A percentile compares a stretch with the other conserved stretches of the same genome.
Evolutionary conservation across 1,139 yeast species (phyloP).

Genomic region (Taphrina confusa): DNA sequence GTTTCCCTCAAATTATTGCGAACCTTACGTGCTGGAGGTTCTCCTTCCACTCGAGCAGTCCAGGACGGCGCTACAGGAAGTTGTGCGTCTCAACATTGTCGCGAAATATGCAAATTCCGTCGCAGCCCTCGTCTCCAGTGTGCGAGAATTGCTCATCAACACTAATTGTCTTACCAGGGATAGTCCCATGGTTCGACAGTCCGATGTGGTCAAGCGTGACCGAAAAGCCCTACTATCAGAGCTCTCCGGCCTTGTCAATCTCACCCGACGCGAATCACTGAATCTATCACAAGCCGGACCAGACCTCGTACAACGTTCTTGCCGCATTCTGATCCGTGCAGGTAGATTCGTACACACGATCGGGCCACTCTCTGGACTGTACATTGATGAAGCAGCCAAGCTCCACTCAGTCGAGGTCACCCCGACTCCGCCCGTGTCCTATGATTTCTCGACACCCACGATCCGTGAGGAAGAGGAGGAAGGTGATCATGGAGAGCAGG

Average conservation of each 20-base stretch:
- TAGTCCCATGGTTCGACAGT: constrained; percentile 69
- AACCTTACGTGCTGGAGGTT: constrained; percentile 56
- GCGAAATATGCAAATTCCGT: constrained; percentile 48
- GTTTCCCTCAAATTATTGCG: constrained; percentile 92
- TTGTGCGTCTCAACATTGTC: constrained; percentile 23
- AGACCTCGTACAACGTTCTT: constrained; percentile 49
- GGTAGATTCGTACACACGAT: constrained; percentile 56
- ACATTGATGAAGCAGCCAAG: constrained; percentile 20
- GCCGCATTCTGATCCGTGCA: constrained; percentile 70
- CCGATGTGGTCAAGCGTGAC: constrained; percentile 68
- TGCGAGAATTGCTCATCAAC: constrained; percentile 56
- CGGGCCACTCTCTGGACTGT: constrained; percentile 26
- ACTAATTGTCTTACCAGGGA: constrained; percentile 86
- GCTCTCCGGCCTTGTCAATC: constrained; percentile 83
- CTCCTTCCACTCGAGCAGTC: constrained; percentile 65
- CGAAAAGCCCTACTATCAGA: constrained; percentile 83
- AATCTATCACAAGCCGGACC: constrained; percentile 67
- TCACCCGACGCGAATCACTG: constrained; percentile 56
- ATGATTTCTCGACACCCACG: constrained; percentile 40
- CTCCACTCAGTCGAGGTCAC: constrained; percentile 11
- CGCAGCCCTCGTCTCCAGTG: constrained; percentile 77
- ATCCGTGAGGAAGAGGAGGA: constrained; percentile 55
- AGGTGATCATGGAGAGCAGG: background rate
- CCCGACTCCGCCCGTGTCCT: constrained; percentile 32
- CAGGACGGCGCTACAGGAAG: constrained; percentile 60